Base-by-base conservation (phyloP, 192 early-diverging fungal species). In the Entrophospora sp. region DNA sequence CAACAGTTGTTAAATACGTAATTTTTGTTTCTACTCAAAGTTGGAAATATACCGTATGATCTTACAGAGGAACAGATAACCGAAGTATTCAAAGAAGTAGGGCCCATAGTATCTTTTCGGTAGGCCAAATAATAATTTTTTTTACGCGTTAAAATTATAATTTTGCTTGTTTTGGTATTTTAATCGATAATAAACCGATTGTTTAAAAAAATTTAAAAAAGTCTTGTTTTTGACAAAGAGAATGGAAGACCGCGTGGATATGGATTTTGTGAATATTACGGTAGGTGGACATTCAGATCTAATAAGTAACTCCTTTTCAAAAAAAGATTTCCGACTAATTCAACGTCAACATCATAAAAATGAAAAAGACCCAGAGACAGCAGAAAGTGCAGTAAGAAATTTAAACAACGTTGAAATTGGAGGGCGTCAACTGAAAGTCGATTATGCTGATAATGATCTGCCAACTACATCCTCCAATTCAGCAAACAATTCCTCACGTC, bases 231-330 rank as follows among this genome's bases (percentile, higher is more conserved):
- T 75, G 96, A 98, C 65, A 81, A 87, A 20, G 91, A 93, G 12
- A 83, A 85, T 55, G 80, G 88, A 70, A 85, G 91, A 73, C 85
- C 95, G 18, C 89, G 89, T 58, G 96, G 96, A 16, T 98, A 87
- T 79, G 94, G 96, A n/a, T 96, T 94, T 76, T 94, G 92, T 66
- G 90, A 94, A 69, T 97, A 84, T 43, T 80, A 87, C 55, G 87
- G 86, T 87, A 51, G 36, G 30, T 38, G 35, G 0, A 2, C 13
- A 8, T 42, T 40, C 18, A 27, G 61, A 35, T 55, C 45, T 25
- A 30, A 51, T 61, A 25, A 1, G 37, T 59, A 59, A 53, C 25
- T 31, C 32, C 45, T 66, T 55, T 55, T 74, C 20, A 46, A 12
- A 24, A 76, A 7, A 18, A 8, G n/a, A n/a, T n/a, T n/a, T n/a